A percentile compares a stretch with the other conserved stretches of the same genome.
phyloP scores from a whole-genome alignment of 805 yeast species.

The Lipomyces kockii region DNA sequence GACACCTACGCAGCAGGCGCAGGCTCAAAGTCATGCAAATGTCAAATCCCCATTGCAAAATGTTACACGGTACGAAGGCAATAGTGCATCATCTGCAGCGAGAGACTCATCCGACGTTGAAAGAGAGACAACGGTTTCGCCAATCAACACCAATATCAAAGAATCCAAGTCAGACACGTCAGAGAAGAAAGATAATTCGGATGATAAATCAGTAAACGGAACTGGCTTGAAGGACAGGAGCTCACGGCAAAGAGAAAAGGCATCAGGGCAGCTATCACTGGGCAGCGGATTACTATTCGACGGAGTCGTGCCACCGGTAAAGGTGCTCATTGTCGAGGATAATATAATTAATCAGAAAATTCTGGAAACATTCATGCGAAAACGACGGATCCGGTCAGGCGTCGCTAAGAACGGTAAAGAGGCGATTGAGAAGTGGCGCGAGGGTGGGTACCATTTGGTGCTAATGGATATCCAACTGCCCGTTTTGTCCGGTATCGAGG shows the following conservation, averaged over 20 bases:
- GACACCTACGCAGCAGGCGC: neutral
- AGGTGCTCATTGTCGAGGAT: slow-evolving; percentile 93
- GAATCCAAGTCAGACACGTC: neutral
- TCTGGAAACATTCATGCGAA: slow-evolving; percentile 82
- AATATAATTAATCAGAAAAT: slow-evolving; percentile 92
- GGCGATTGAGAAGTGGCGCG: slow-evolving; percentile 92
- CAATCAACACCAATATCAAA: neutral
- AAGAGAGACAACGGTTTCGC: neutral
- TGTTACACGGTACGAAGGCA: slow-evolving; percentile 6
- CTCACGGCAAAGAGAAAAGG: neutral
- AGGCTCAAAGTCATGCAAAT: slow-evolving; percentile 7
- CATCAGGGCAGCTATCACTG: neutral
- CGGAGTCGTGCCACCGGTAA: slow-evolving; percentile 83
- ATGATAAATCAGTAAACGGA: neutral
- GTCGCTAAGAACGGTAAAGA: slow-evolving; percentile 94
- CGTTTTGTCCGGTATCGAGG: slow-evolving; percentile 93
- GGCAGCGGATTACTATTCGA: slow-evolving; percentile 37
- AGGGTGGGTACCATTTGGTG: slow-evolving; percentile 92
- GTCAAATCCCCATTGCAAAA: slow-evolving; percentile 25
- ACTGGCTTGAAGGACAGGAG: slow-evolving; percentile 11
- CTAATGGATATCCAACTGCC: slow-evolving; percentile 98
- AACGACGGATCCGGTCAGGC: slow-evolving; percentile 80
- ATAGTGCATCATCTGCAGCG: neutral
- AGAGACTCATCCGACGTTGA: neutral
- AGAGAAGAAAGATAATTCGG: neutral